These are phyloP conservation scores for Dendrobium chrysotoxum DNA, from an alignment of 106 monocot genomes.

Conservation along the genomic window DNA sequence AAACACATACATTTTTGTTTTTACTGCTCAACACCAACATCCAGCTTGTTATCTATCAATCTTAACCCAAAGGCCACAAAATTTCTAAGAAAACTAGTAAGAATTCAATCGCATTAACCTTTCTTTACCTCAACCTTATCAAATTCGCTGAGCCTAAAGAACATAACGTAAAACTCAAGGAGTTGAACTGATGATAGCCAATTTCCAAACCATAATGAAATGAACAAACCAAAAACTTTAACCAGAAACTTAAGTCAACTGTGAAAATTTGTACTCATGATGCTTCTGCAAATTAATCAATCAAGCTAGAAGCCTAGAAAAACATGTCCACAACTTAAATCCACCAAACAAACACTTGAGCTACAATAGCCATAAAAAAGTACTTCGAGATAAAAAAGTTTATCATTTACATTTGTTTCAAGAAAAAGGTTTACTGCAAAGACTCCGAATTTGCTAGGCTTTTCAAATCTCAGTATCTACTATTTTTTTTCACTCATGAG, in stretches of 20 bases:
- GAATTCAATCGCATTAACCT: neutral
- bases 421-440: neutral
- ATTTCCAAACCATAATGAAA: neutral
- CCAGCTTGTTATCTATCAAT: neutral
- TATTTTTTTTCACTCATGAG: neutral
- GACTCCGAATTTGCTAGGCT: neutral
- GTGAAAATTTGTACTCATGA: neutral
- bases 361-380: neutral
- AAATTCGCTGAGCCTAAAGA: neutral
- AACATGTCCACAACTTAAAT: neutral
- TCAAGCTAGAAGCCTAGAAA: neutral
- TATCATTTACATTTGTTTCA: neutral
- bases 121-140: neutral
- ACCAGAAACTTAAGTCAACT: neutral
- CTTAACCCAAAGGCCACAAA: neutral
- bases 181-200: neutral
- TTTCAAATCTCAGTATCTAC: neutral
- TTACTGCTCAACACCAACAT: neutral
- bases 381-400: neutral
- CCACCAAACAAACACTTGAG: neutral
- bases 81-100: neutral
- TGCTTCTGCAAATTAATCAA: neutral
- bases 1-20: neutral
- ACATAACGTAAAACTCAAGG: neutral
- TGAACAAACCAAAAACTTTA: neutral